phyloP scores from a whole-genome alignment of 2,329 filamentous ascomycete species.

The Harringtonia lauricola region DNA sequence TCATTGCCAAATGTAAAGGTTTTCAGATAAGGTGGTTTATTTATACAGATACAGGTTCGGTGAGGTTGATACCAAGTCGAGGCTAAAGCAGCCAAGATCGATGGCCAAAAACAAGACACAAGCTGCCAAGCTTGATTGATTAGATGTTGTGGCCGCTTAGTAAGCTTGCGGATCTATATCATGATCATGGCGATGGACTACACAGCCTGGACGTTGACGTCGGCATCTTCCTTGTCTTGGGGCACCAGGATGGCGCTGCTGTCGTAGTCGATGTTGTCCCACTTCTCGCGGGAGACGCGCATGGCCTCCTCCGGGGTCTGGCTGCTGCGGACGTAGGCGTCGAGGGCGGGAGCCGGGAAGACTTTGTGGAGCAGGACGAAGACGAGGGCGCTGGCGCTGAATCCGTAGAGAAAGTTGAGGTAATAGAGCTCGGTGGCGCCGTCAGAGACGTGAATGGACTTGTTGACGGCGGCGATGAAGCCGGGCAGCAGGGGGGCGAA shows the following conservation, averaged over 20 bases:
- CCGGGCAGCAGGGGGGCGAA: constrained; percentile 31
- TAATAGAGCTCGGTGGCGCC: constrained; percentile 27
- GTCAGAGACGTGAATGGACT: constrained; percentile 19
- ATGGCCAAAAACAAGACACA: too few relatives aligned
- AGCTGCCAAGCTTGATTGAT: too few relatives aligned
- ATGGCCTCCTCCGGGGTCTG: constrained; percentile 17
- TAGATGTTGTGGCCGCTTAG: too few relatives aligned
- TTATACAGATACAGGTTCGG: too few relatives aligned
- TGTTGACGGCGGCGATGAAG: constrained; percentile 28
- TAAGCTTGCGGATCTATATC: too few relatives aligned
- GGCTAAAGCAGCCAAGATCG: too few relatives aligned
- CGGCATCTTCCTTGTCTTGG: not conserved
- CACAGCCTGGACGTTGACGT: too few relatives aligned
- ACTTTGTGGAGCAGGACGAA: constrained; percentile 19
- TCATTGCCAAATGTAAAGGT: too few relatives aligned
- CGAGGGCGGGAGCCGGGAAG: constrained; percentile 17
- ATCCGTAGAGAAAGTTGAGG: constrained; percentile 27
- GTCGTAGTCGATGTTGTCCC: constrained; percentile 16
- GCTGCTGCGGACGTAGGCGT: constrained; percentile 18
- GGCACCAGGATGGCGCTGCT: not conserved
- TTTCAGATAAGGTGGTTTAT: too few relatives aligned
- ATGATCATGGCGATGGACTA: too few relatives aligned
- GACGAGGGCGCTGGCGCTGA: constrained; percentile 21
- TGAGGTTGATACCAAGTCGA: too few relatives aligned
- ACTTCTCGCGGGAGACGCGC: constrained; percentile 17